Evolutionary conservation across 306 rosid species (phyloP).

Genomic region (Acacia crassicarpa): DNA sequence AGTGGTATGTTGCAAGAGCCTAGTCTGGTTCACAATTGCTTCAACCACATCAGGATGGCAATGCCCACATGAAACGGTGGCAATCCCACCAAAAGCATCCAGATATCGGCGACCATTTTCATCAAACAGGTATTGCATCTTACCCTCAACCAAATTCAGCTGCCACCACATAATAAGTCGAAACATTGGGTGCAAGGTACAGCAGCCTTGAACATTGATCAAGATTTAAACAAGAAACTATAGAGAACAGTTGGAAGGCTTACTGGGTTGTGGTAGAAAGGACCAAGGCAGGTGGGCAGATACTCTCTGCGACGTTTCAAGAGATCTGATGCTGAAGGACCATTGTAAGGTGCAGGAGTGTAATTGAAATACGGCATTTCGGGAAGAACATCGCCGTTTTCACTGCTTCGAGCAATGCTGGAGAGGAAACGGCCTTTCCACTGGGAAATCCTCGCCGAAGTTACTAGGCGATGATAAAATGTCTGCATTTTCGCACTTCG

Average conservation of each 20-base stretch:
- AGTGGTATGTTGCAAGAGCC: conserved; percentile 50
- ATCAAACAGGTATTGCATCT: conserved; percentile 53
- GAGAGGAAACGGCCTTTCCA: conserved; percentile 28
- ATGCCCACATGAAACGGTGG: conserved; percentile 55
- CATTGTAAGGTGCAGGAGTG: conserved; percentile 43
- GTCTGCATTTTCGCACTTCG: neutral
- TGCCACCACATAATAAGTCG: conserved; percentile 3
- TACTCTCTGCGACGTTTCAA: conserved; percentile 36
- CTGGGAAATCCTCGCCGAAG: conserved; percentile 9
- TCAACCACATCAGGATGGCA: conserved; percentile 51
- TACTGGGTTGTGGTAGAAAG: conserved; percentile 41
- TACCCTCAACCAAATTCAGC: conserved; percentile 57
- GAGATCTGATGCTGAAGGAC: conserved; percentile 47
- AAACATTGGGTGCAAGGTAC: neutral
- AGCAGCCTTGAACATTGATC: neutral
- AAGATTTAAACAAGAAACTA: neutral
- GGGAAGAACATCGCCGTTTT: conserved; percentile 26
- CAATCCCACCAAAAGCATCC: conserved; percentile 54
- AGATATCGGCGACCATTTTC: conserved; percentile 49
- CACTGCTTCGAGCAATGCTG: conserved; percentile 24
- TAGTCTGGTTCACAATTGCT: conserved; percentile 41
- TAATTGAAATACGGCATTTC: conserved; percentile 44
- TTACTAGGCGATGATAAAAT: neutral
- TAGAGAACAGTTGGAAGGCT: neutral
- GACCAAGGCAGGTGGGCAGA: conserved; percentile 34